Conservation (phyloP, 768 basidiomycete genomes). For the Nidularia sp. region DNA sequence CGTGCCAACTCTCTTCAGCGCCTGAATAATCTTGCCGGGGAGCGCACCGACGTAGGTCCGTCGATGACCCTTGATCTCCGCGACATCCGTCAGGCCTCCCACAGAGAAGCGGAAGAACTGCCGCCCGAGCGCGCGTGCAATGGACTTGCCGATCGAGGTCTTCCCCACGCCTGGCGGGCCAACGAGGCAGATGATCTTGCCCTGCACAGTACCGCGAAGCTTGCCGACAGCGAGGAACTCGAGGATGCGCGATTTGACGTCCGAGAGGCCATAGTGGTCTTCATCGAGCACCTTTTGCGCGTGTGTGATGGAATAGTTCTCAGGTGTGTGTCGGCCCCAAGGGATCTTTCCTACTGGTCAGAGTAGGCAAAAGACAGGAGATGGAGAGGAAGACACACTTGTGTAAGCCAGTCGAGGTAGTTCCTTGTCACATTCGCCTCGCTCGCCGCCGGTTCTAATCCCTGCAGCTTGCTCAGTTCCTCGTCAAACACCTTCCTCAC, state of each 20-base stretch:
- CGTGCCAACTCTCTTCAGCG: not conserved
- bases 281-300: conserved; percentile 85
- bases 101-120: conserved; percentile 98
- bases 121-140: conserved; percentile 83
- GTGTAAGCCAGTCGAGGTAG: conserved; percentile 90
- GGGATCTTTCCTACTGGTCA: conserved; percentile 63
- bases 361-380: conserved; percentile 1
- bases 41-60: conserved; percentile 82
- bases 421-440: conserved; percentile 94
- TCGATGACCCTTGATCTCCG: conserved; percentile 98
- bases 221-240: conserved; percentile 97
- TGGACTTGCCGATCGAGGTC: conserved; percentile 93
- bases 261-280: conserved; percentile 90
- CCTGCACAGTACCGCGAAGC: conserved; percentile 88
- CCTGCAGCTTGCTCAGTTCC: conserved; percentile 85
- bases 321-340: conserved; percentile 92
- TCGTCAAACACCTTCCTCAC: conserved; percentile 96
- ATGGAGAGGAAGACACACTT: conserved; percentile 34
- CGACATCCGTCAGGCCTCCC: conserved; percentile 94
- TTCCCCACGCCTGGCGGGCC: conserved; percentile 98
- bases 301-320: conserved; percentile 86
- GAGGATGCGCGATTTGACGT: conserved; percentile 90
- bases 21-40: not conserved
- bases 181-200: conserved; percentile 95
- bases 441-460: conserved; percentile 85